Percentiles rank a stretch among this genome's conserved stretches.
These are phyloP conservation scores for Sugiyamaella grinbergsii DNA, from an alignment of 1,139 yeast species.

Conservation along the genomic window DNA sequence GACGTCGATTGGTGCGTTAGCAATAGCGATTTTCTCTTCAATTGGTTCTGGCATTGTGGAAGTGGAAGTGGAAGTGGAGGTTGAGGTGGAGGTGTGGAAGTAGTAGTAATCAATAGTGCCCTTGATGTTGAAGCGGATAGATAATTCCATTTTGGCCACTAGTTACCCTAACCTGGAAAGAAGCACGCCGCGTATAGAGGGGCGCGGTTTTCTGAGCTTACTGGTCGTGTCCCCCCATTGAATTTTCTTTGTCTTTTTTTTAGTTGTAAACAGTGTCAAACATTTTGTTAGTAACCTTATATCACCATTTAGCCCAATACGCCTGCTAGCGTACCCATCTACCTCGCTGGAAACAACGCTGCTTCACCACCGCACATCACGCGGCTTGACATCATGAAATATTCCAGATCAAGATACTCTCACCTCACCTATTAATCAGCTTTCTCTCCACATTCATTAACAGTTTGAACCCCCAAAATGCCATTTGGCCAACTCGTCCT, in stretches of 20 bases:
- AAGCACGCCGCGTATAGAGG: not conserved
- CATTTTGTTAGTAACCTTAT: too few relatives aligned
- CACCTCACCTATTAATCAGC: not conserved
- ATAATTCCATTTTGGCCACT: not conserved
- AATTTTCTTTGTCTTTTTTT: too few relatives aligned
- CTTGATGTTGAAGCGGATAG: not conserved
- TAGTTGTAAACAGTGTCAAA: too few relatives aligned
- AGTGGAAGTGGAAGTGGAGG: not conserved
- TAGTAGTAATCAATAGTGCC: not conserved
- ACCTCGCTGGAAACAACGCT: too few relatives aligned
- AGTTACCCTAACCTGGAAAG: not conserved
- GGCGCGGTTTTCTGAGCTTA: not conserved
- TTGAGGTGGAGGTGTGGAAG: too few relatives aligned
- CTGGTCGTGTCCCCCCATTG: not conserved
- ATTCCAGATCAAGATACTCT: too few relatives aligned
- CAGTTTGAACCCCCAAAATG: conserved; percentile 30
- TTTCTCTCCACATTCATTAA: not conserved
- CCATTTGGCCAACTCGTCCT: conserved; percentile 87
- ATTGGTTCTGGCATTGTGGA: conserved; percentile 8
- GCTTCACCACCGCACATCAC: too few relatives aligned
- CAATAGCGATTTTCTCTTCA: conserved; percentile 10
- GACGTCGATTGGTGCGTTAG: not conserved
- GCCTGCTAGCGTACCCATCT: too few relatives aligned
- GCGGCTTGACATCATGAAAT: too few relatives aligned
- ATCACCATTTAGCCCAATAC: too few relatives aligned